Conservation (phyloP, 2,329 filamentous ascomycete species). For the Cordyceps cicadae region DNA sequence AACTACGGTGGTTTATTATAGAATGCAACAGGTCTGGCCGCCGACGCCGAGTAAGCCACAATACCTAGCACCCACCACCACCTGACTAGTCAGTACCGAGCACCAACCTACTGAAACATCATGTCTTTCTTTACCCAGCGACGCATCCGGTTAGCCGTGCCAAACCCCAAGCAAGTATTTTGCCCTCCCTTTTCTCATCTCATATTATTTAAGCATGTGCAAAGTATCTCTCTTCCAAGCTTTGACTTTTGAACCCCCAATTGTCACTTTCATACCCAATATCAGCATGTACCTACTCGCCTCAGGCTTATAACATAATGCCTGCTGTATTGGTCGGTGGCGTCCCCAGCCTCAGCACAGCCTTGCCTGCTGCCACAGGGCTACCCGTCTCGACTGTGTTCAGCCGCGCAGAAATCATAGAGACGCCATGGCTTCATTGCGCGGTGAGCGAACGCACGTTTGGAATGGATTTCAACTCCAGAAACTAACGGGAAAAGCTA, state of each 20-base stretch:
- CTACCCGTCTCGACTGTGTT: not conserved
- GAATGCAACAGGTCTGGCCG: not conserved
- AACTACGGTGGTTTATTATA: too few species aligned
- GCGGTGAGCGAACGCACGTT: not conserved
- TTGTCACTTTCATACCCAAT: not conserved
- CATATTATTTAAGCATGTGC: not conserved
- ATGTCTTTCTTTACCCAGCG: too few species aligned
- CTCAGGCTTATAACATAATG: not conserved
- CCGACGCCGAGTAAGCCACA: not conserved
- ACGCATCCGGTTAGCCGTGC: not conserved
- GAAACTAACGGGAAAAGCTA: not conserved
- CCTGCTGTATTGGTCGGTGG: not conserved
- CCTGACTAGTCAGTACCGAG: not conserved
- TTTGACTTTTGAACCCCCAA: not conserved
- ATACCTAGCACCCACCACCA: too few species aligned
- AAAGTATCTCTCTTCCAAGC: not conserved
- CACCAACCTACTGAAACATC: not conserved
- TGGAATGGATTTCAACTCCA: not conserved
- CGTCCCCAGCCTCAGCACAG: not conserved
- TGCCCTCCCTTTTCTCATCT: not conserved
- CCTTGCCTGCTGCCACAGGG: not conserved
- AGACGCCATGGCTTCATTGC: not conserved
- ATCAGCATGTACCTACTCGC: not conserved
- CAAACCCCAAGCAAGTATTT: not conserved
- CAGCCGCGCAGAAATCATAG: not conserved